Evolutionary conservation across 2,329 filamentous ascomycete species (phyloP), one percentile per base, ranked within the genome.

Genomic region (Diaporthe batatas): DNA sequence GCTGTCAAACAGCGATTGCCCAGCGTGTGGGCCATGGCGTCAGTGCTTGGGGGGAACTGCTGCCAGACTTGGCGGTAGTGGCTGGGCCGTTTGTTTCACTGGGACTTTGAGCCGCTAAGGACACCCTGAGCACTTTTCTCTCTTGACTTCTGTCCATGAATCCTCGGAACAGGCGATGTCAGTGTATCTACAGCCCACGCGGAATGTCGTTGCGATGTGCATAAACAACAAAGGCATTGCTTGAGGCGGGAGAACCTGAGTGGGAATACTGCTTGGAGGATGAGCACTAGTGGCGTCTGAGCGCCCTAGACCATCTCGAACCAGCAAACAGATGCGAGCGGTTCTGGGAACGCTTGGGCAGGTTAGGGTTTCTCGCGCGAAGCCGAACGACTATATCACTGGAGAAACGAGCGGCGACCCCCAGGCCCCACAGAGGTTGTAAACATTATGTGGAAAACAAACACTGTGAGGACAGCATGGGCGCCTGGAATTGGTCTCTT

Each of bases 391-490:
- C 42, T 51, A 14, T 29, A 51, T 36, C 29, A 21, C 59, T 25
- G n/a, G 21, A 51, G 29, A 51, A 51, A 65, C 29, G 23, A 36
- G 62, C 29, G 21, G 23, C 42, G 25, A 18, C 21, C 59, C 44
- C 29, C 59, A 18, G 18, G 12, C 59, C 2, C 44, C 29, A 47
- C 29, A 25, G n/a, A 36, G 23, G 21, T 49, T 51, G n/a, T 25
- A 14, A 18, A 51, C 36, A 65, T 65, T 65, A 51, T 49, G 34
- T 18, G 44, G 62, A 65, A 65, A 65, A 65, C 62, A 51, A 65
- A 65, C 44, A 51, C 18, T n/a, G 29, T 51, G 16, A 36, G 32
- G 16, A 18, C 10, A 23, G 36, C 21, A 11, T 51, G 51, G 21
- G 25, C 59, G 34, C 10, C 29, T 7, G 16, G n/a, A 32, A 65